phyloP scores from a whole-genome alignment of 2,329 filamentous ascomycete genomes.

The Claviceps lovelessii region DNA sequence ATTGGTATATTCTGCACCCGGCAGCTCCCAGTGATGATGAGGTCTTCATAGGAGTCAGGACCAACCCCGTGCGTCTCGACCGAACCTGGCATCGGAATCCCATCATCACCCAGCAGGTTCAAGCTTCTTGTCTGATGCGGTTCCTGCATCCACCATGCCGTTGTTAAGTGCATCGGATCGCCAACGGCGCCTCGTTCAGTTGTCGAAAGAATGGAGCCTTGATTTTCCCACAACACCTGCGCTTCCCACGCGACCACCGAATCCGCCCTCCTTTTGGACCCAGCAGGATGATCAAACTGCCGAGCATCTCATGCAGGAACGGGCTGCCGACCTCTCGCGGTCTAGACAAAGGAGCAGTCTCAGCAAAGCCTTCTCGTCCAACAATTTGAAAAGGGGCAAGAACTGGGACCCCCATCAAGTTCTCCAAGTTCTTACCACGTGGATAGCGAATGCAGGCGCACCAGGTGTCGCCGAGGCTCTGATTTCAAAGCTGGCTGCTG shows the following conservation, averaged over 20 bases:
- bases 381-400: slow-evolving; percentile 31
- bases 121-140: not conserved
- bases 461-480: slow-evolving; percentile 43
- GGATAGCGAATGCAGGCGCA: slow-evolving; percentile 34
- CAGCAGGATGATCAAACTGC: slow-evolving; percentile 36
- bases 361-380: slow-evolving; percentile 23
- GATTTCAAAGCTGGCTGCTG: slow-evolving; percentile 32
- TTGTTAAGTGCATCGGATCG: slow-evolving; percentile 22
- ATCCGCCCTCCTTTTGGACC: slow-evolving; percentile 29
- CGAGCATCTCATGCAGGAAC: slow-evolving; percentile 39
- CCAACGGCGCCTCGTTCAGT: slow-evolving; percentile 32
- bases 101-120: not conserved
- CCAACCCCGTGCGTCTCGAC: not conserved
- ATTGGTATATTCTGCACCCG: not conserved
- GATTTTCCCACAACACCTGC: slow-evolving; percentile 24
- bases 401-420: slow-evolving; percentile 38
- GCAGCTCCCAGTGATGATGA: not conserved
- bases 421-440: slow-evolving; percentile 34
- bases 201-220: slow-evolving; percentile 38
- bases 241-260: slow-evolving; percentile 27
- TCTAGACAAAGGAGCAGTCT: slow-evolving; percentile 25
- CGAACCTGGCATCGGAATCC: not conserved
- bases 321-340: slow-evolving; percentile 22
- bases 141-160: slow-evolving; percentile 12
- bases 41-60: not conserved